Conservation (phyloP, 2,329 filamentous ascomycete species). For the Amphichorda felina region DNA sequence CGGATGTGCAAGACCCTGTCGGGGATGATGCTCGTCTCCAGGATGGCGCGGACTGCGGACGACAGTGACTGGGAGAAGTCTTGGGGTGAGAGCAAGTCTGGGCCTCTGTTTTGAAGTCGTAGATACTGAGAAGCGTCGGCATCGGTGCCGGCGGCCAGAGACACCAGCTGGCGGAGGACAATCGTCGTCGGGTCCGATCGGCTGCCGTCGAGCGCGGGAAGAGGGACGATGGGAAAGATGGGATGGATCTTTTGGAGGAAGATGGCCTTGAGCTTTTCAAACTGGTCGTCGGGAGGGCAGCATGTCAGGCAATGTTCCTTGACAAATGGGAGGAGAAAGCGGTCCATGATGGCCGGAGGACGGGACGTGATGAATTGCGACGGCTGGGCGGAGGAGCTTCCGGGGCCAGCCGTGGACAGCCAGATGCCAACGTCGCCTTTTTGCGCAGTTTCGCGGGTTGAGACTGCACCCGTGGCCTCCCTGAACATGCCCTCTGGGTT, state of each 20-base stretch:
- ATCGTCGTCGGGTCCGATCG: conserved; percentile 22
- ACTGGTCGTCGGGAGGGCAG: conserved; percentile 34
- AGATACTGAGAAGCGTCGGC: conserved; percentile 31
- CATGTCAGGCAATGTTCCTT: conserved; percentile 32
- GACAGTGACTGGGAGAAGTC: conserved; percentile 37
- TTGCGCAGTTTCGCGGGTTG: conserved; percentile 23
- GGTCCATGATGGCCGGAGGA: conserved; percentile 25
- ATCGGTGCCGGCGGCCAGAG: conserved; percentile 40
- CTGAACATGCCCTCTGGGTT: conserved; percentile 50
- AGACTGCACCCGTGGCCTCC: conserved; percentile 32
- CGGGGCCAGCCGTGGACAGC: conserved; percentile 23
- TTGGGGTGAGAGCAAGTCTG: conserved; percentile 25
- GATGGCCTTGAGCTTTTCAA: conserved; percentile 28
- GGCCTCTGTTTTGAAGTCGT: conserved; percentile 25
- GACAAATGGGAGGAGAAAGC: conserved; percentile 28
- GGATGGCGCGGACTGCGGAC: conserved; percentile 32
- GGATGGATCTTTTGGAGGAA: conserved; percentile 42
- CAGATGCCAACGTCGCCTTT: conserved; percentile 45
- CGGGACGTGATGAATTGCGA: conserved; percentile 24
- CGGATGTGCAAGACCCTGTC: conserved; percentile 44
- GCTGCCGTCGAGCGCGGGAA: conserved; percentile 16
- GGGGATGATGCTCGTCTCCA: conserved; percentile 41
- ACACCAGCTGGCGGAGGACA: conserved; percentile 40
- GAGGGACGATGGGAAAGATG: conserved; percentile 38
- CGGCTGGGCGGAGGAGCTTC: conserved; percentile 11